Base-by-base conservation (phyloP, 768 basidiomycete species). In the Tephrocybe sp. region DNA sequence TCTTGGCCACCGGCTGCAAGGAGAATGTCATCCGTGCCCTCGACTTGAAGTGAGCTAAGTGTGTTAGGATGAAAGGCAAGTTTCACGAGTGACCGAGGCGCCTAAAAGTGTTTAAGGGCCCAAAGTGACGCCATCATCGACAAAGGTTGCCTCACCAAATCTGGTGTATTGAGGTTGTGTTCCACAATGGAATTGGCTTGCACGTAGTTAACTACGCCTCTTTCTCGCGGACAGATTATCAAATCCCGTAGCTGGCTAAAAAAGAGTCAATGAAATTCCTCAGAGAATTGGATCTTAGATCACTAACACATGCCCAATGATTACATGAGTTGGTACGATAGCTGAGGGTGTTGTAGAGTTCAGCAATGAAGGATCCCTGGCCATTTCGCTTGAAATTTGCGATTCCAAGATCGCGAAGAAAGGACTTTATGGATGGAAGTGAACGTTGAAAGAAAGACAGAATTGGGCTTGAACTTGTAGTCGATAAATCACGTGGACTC, bases 211-310 rank as follows among this genome's bases (percentile, higher is more conserved):
- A 89, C 77, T 4, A 84, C 62, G 2, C 87, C 86, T 11, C 77
- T 70, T 56, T 84, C 79, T 4, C 80, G 73, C 1, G 88, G 89
- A 65, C 88, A 90, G 53, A 88, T 79, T 44, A 91, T 68, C 43
- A 93, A 80, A 70, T 93, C 89, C 30, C 90, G 79, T 24, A 93
- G 72, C 68, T 93, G 90, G 23, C 87, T 88, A 18, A n/a, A 30
- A 41, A 10, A 39, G 41, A 45, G 39, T 34, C 41, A 34, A 40
- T 51, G 37, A 15, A 30, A 14, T 11, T 30, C 18, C 45, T 38
- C 24, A 45, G 32, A 32, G 25, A 47, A 11, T 30, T 30, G 30
- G 45, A 38, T 33, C 41, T 49, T 34, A 52, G 51, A 63, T 49
- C 41, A 71, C 79, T 55, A 57, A 86, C 85, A 84, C 77, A 78